Base-by-base conservation (phyloP, 345 rosid genomes). In the Leavenworthia alabamica region DNA sequence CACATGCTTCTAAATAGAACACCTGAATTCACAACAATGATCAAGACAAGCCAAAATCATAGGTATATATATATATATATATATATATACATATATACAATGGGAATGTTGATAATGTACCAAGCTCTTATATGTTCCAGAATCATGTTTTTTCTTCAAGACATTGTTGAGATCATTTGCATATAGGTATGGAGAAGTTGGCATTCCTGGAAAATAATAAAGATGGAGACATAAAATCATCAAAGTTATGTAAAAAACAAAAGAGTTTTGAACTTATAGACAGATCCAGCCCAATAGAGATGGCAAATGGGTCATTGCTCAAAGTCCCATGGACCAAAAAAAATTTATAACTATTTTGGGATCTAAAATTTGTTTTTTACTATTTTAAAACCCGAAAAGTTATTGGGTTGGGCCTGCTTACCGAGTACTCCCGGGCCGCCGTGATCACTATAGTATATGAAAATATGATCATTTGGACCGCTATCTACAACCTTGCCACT, bases 1-100 rank as follows among this genome's bases (percentile, higher is more conserved):
- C 99, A 78, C 99, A 94, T 68, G 97, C 97, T 80, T 94, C 99
- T 5, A 94, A 89, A 72, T 94, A 94, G 66, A 94, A 94, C 58
- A 88, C 96, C 99, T 94, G 62, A 73, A 40, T 56, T 12, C 58
- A 53, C 42, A 8, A 20, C 1, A 17, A 3, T 11, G 58, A 9
- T 33, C 42, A 33, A 53, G 28, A 11, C 42, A 33, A 52, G 28
- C 16, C 27, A 32, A 28, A 29, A 45, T 46, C 43, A 54, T 17
- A 24, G 0, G 28, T 26, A 26, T 26, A 26, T 26, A n/a, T n/a
- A n/a, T n/a, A n/a, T n/a, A n/a, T n/a, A n/a, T n/a, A n/a, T n/a
- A n/a, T n/a, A n/a, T n/a, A n/a, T n/a, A n/a, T n/a, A n/a, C n/a
- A n/a, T n/a, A n/a, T n/a, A 5, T 4, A 26, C 7, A 26, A 26